Percentiles rank a stretch among this genome's conserved stretches.
phyloP scores from a whole-genome alignment of 805 yeast genomes.

The Saccharomycopsis guyanensis region DNA sequence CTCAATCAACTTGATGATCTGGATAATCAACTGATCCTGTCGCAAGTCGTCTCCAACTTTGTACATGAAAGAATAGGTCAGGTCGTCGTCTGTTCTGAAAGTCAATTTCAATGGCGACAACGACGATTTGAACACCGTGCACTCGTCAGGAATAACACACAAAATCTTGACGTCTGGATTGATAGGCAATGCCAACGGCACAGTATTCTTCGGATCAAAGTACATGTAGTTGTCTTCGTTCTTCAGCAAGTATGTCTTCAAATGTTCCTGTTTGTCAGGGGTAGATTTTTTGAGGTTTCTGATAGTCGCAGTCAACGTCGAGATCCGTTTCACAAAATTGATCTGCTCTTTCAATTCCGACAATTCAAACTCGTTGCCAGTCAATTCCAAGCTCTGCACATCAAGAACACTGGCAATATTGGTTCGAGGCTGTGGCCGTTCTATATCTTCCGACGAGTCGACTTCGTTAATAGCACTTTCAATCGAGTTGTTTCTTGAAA shows the following conservation, averaged over 20 bases:
- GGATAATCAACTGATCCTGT: conserved; percentile 96
- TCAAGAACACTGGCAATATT: no score
- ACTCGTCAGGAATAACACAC: conserved; percentile 73
- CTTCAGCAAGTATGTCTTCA: conserved; percentile 40
- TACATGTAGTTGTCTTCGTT: conserved; percentile 29
- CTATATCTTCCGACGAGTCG: conserved; percentile 3
- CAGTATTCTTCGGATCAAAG: conserved; percentile 32
- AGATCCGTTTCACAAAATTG: conserved; percentile 57
- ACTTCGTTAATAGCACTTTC: conserved; percentile 9
- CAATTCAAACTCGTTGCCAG: conserved; percentile 24
- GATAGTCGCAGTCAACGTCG: conserved; percentile 55
- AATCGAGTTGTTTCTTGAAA: conserved; percentile 12
- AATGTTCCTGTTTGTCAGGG: conserved; percentile 63
- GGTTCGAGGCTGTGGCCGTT: not conserved
- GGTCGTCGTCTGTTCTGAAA: conserved; percentile 48
- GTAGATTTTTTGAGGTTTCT: conserved; percentile 64
- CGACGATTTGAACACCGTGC: conserved; percentile 85
- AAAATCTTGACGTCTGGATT: conserved; percentile 71
- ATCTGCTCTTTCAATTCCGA: conserved; percentile 41
- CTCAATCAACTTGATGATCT: conserved; percentile 87
- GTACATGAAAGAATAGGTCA: conserved; percentile 73
- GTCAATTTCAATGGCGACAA: conserved; percentile 81
- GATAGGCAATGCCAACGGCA: conserved; percentile 66
- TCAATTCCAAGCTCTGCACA: not conserved
- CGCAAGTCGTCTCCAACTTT: conserved; percentile 93